Conservation (phyloP, 331 rosid genomes). For the Saraca asoca region DNA sequence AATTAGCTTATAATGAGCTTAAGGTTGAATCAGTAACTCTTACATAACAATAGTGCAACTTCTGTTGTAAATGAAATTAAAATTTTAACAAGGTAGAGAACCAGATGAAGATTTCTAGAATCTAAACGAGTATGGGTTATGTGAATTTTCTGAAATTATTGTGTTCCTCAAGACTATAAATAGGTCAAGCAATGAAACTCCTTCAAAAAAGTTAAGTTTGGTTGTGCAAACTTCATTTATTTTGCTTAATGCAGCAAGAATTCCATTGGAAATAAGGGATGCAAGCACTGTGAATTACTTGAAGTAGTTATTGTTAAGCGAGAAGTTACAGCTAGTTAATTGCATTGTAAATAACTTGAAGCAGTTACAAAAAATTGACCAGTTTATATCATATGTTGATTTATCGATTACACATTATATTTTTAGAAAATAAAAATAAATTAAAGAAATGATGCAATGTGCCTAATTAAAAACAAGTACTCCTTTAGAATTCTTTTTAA, state of each 20-base stretch:
- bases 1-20: no score
- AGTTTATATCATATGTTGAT: no score
- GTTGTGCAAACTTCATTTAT: slow-evolving; percentile 77
- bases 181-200: slow-evolving; percentile 51
- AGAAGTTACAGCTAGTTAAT: slow-evolving; percentile 59
- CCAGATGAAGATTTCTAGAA: slow-evolving; percentile 61
- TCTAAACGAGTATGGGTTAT: slow-evolving; percentile 61
- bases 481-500: no score
- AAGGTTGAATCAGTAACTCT: no score
- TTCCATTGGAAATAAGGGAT: slow-evolving; percentile 78
- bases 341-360: background rate
- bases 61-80: no score
- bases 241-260: slow-evolving; percentile 66
- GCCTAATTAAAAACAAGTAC: no score
- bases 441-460: no score
- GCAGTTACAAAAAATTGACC: no score
- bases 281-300: slow-evolving; percentile 59
- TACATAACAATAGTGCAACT: no score
- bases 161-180: slow-evolving; percentile 54
- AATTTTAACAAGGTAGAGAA: slow-evolving; percentile 66
- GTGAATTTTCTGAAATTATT: slow-evolving; percentile 61
- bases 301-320: slow-evolving; percentile 56
- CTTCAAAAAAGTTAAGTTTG: slow-evolving; percentile 51
- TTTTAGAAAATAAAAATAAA: no score
- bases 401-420: no score